phyloP scores from a whole-genome alignment of 78 protist species.

The Tieghemostelium lacteum region DNA sequence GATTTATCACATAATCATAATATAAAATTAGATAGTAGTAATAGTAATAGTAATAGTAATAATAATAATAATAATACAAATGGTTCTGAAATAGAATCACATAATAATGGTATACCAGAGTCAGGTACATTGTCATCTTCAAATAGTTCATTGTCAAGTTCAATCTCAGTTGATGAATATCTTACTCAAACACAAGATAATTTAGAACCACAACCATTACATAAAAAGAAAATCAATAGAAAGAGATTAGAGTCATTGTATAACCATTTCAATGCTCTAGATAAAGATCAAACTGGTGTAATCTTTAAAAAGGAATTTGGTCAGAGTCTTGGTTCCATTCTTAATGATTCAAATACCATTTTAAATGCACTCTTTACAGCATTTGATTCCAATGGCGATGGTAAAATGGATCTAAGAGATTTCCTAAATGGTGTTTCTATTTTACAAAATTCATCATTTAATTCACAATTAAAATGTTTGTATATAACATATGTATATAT shows the following conservation, averaged over 20 bases:
- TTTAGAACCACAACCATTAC: neutral
- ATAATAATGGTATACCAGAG: neutral
- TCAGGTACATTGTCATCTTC: neutral
- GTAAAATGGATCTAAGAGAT: constrained; percentile 41
- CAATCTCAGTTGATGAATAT: neutral
- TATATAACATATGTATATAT: neutral
- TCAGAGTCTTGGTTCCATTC: constrained; percentile 51
- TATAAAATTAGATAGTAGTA: neutral
- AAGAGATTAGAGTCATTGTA: constrained; percentile 67
- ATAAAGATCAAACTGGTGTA: constrained; percentile 60
- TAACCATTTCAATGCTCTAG: constrained; percentile 65
- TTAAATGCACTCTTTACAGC: constrained; percentile 18
- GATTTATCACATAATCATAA: neutral
- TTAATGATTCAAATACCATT: constrained; percentile 3
- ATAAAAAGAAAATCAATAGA: constrained; percentile 29
- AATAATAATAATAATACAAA: too few relatives aligned
- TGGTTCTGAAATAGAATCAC: neutral
- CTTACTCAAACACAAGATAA: neutral
- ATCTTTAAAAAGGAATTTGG: constrained; percentile 50
- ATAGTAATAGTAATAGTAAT: neutral
- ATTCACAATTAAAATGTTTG: constrained; percentile 50
- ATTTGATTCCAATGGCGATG: constrained; percentile 39
- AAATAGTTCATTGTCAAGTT: constrained; percentile 1
- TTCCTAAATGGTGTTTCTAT: constrained; percentile 63
- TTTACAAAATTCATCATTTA: constrained; percentile 43